Percentiles rank a stretch among this genome's conserved stretches.
Evolutionary conservation across 257 asterid species (phyloP).

Genomic region (Solanum okadae): DNA sequence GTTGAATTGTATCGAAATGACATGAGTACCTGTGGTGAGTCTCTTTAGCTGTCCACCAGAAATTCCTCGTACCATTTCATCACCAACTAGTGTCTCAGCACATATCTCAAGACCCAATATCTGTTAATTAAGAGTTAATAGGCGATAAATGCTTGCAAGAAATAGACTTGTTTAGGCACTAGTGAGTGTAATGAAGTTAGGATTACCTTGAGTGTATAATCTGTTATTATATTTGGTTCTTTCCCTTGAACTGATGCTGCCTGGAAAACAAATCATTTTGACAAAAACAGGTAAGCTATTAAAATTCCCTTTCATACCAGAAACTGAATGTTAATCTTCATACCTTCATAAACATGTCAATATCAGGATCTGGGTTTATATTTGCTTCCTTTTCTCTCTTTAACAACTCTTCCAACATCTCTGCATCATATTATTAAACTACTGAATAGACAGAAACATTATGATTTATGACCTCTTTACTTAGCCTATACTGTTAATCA

Average conservation of each 20-base stretch:
- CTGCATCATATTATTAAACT: slow-evolving; percentile 19
- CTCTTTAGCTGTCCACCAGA: slow-evolving; percentile 89
- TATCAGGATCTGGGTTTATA: slow-evolving; percentile 74
- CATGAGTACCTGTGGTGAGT: slow-evolving; percentile 60
- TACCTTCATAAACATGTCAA: slow-evolving; percentile 90
- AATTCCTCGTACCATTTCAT: slow-evolving; percentile 77
- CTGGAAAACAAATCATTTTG: slow-evolving; percentile 18
- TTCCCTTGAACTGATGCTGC: slow-evolving; percentile 76
- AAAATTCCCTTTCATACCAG: not conserved
- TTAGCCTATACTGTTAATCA: not conserved
- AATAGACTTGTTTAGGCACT: not conserved
- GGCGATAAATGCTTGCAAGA: not conserved
- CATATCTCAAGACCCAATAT: slow-evolving; percentile 77
- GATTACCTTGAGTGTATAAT: slow-evolving; percentile 70
- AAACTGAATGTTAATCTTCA: not conserved
- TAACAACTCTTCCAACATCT: slow-evolving; percentile 61
- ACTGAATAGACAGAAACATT: not conserved
- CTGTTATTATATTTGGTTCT: slow-evolving; percentile 62
- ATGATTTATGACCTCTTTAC: not conserved
- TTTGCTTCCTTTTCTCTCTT: slow-evolving; percentile 83
- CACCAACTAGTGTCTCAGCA: slow-evolving; percentile 83
- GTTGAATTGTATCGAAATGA: not conserved
- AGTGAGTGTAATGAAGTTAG: not conserved
- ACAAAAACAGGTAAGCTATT: not conserved
- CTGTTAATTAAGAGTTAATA: slow-evolving; percentile 15